These are phyloP conservation scores for Vitis rotundifolia DNA, from an alignment of 164 flowering plant species.

Conservation along the genomic window DNA sequence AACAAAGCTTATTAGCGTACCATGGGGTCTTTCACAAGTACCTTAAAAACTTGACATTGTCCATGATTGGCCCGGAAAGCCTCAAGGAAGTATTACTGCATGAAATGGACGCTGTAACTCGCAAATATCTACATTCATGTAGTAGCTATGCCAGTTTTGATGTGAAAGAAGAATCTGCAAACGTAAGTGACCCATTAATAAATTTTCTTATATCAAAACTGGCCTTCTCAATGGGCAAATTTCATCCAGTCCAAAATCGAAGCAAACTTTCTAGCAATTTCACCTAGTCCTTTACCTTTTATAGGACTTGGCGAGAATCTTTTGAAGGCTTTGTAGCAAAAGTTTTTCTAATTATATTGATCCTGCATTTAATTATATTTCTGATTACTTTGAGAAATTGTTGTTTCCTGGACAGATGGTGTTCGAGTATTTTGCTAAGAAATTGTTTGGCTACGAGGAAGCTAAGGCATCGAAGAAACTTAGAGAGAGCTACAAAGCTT, in stretches of 20 bases:
- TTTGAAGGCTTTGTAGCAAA: neutral
- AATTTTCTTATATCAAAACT: too few species aligned
- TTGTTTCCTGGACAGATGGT: neutral
- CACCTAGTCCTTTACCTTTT: too few species aligned
- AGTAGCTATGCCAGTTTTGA: neutral
- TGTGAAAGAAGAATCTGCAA: neutral
- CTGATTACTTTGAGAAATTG: neutral
- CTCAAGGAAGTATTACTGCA: neutral
- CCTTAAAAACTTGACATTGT: neutral
- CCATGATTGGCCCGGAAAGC: neutral
- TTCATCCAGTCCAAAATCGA: too few species aligned
- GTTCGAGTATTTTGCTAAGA: neutral
- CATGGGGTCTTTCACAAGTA: neutral
- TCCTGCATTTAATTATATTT: neutral
- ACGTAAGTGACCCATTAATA: neutral
- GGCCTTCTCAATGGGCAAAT: too few species aligned
- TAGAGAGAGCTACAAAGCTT: neutral
- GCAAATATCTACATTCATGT: neutral
- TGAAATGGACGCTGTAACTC: neutral
- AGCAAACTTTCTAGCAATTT: too few species aligned
- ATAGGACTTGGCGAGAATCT: too few species aligned
- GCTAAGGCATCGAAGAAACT: neutral
- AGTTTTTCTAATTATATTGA: neutral
- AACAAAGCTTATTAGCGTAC: neutral
- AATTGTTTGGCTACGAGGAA: neutral